Base-by-base conservation (phyloP, 75 land plant genomes). In the Pseudotsuga menziesii region DNA sequence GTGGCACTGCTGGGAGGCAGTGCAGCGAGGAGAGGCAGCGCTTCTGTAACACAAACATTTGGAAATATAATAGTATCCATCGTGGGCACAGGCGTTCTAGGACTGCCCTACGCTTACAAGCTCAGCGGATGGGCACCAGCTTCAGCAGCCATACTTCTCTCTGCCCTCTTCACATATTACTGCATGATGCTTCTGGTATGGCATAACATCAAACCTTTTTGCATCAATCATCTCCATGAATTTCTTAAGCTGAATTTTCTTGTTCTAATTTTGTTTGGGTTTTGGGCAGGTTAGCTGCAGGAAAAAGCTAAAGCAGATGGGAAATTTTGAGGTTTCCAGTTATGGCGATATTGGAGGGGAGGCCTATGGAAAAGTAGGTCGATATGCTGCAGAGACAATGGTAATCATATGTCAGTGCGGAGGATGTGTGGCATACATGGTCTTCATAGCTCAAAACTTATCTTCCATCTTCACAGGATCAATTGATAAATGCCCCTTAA, bases 1-100 rank as follows among this genome's bases (percentile, higher is more conserved):
- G 12, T 48, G 54, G 54, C 54, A 48, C 12, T 11, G 54, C 13
- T 11, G 12, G 54, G 54, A 11, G 54, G 9, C 54, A 48, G 54
- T 48, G 78, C 29, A 41, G 41, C 75, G 70, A 22, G 32, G 41
- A 4, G 67, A 63, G 81, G 71, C 23, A 20, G 86, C 70, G 91
- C 86, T 2, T 86, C 91, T 59, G 71, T 56, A 74, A 16, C 36
- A 48, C 84, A 86, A 58, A 88, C 95, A 7, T 78, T 83, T 2
- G 88, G 85, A 27, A 92, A 92, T 82, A 88, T 92, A 78, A 73
- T 92, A 32, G 88, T 92, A 5, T 92, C 95, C 36, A 83, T 92
- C 35, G 85, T 92, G 19, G 95, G 95, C 11, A 85, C 95, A 3
- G 95, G 95, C 48, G 95, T 92, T 9, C 82, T 92, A 12, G 95